Percentiles rank a stretch among this genome's conserved stretches.
Evolutionary conservation across 2,329 filamentous ascomycete species (phyloP).

Genomic region (Fusarium phyllophilum): DNA sequence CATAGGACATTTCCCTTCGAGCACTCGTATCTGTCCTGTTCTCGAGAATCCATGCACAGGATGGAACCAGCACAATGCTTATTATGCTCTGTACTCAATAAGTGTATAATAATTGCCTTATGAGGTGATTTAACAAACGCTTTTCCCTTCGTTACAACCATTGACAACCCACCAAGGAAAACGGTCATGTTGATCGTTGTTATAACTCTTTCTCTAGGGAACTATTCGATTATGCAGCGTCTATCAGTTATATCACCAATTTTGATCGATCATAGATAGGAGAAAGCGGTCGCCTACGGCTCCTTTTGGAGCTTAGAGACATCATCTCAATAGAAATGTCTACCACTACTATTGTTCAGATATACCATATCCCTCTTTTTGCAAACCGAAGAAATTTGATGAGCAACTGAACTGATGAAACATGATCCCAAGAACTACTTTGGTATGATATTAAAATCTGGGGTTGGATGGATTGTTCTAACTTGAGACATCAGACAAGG

Average conservation of each 20-base stretch:
- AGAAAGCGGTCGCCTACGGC: not conserved
- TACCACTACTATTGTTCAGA: not conserved
- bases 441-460: not conserved
- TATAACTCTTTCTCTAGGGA: not conserved
- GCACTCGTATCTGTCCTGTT: not conserved
- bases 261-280: not conserved
- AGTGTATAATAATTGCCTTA: not conserved
- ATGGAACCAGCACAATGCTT: not conserved
- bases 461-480: not conserved
- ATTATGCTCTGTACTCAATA: not conserved
- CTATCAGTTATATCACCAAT: not conserved
- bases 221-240: not conserved
- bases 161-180: not conserved
- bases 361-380: not conserved
- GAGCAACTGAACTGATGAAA: not conserved
- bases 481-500: conserved; percentile 8
- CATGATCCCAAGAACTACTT: not conserved
- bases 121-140: not conserved
- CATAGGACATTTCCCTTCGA: not conserved
- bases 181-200: not conserved
- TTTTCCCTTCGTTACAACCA: not conserved
- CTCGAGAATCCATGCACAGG: not conserved
- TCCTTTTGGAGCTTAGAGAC: not conserved
- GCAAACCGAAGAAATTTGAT: not conserved
- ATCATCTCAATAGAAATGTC: not conserved